A percentile compares a stretch with the other conserved stretches of the same genome.
Conservation (phyloP, 331 rosid genomes). For the Dryas integrifolia region DNA sequence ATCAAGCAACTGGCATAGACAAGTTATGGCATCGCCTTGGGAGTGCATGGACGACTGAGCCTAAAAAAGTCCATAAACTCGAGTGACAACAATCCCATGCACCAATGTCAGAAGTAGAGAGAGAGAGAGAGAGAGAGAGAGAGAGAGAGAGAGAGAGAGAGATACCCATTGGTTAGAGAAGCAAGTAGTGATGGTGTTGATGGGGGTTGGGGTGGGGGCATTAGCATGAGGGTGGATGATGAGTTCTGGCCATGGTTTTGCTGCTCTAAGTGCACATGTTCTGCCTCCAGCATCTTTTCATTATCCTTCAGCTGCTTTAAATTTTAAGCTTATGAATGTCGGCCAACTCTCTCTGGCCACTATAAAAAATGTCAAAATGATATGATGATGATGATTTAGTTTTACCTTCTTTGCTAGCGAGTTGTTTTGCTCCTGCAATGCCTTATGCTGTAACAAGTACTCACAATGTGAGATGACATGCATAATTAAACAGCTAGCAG, state of each 20-base stretch:
- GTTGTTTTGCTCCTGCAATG: constrained; percentile 61
- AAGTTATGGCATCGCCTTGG: too few species aligned
- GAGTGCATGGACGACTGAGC: too few species aligned
- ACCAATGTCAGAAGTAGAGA: constrained; percentile 11
- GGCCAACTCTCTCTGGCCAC: too few species aligned
- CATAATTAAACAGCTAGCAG: not conserved
- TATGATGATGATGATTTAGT: not conserved
- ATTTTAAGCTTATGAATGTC: too few species aligned
- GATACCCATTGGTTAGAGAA: constrained; percentile 49
- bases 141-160: constrained; percentile 7
- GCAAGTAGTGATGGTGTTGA: constrained; percentile 34
- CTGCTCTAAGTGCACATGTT: constrained; percentile 24
- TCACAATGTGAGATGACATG: constrained; percentile 16
- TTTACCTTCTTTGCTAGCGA: constrained; percentile 54
- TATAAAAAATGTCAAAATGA: too few species aligned
- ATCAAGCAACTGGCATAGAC: too few species aligned
- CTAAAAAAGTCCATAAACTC: too few species aligned
- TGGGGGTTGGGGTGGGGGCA: constrained; percentile 24
- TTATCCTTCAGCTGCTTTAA: constrained; percentile 52
- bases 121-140: constrained; percentile 3
- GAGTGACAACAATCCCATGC: too few species aligned
- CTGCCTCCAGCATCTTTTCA: constrained; percentile 28
- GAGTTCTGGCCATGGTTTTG: constrained; percentile 38
- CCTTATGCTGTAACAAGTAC: constrained; percentile 51
- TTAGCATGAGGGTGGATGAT: constrained; percentile 35